phyloP scores from a whole-genome alignment of 176 grass and related monocot genomes.

The Ensete glaucum region DNA sequence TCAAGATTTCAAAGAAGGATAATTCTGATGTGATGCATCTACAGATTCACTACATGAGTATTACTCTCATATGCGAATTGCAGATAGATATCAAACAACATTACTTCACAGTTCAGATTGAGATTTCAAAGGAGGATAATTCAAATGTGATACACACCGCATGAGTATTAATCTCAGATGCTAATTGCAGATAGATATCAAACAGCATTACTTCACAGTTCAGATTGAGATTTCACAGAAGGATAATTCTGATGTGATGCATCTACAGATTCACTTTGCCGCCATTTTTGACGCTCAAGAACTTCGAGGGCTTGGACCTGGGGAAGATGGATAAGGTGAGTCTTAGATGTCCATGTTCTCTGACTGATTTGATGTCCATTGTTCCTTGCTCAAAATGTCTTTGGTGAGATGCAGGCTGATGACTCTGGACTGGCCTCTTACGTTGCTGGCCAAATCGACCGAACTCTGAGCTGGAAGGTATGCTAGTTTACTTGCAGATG shows the following conservation, averaged over 20 bases:
- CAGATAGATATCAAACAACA: too few relatives aligned
- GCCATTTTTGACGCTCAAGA: conserved; percentile 79
- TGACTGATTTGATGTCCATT: background rate
- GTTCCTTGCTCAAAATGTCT: conserved; percentile 13
- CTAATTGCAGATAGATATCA: background rate
- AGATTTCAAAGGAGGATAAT: background rate
- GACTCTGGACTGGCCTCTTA: conserved; percentile 94
- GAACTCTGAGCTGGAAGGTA: conserved; percentile 97
- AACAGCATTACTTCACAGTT: background rate
- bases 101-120: too few relatives aligned
- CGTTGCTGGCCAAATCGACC: conserved; percentile 86
- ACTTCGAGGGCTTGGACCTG: conserved; percentile 84
- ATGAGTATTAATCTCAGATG: too few relatives aligned
- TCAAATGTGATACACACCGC: conserved; percentile 13
- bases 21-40: background rate
- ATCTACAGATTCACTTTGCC: conserved; percentile 75
- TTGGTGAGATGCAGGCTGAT: conserved; percentile 34
- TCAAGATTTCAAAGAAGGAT: too few relatives aligned
- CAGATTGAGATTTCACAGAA: background rate
- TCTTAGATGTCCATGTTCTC: background rate
- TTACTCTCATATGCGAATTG: too few relatives aligned
- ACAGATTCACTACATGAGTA: conserved; percentile 41
- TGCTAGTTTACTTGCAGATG: background rate
- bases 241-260: background rate
- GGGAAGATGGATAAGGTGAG: conserved; percentile 91